Conservation (phyloP, 441 rosid genomes). For the Jatropha multifida region DNA sequence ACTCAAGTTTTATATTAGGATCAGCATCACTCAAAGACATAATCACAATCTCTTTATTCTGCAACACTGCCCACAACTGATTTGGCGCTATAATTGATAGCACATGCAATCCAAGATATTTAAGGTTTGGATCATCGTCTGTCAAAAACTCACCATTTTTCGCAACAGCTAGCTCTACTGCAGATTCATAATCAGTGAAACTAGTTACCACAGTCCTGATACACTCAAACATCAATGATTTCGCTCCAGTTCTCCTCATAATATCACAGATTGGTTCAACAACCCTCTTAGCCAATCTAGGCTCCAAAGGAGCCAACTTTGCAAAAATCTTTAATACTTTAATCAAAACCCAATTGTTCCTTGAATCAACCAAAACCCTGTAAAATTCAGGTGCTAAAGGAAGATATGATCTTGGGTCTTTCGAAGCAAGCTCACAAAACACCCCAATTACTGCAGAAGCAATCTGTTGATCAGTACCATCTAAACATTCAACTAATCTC, state of each 20-base stretch:
- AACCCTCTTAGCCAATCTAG: slow-evolving; percentile 75
- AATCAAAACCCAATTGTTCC: slow-evolving; percentile 87
- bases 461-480: slow-evolving; percentile 58
- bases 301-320: slow-evolving; percentile 73
- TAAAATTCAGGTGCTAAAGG: slow-evolving; percentile 90
- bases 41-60: slow-evolving; percentile 82
- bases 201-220: slow-evolving; percentile 74
- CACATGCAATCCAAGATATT: slow-evolving; percentile 87
- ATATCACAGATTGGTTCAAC: slow-evolving; percentile 83
- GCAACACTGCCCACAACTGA: slow-evolving; percentile 79
- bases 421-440: slow-evolving; percentile 68
- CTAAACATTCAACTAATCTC: slow-evolving; percentile 80
- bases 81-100: slow-evolving; percentile 58
- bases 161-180: slow-evolving; percentile 71
- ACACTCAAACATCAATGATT: slow-evolving; percentile 87
- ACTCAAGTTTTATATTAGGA: slow-evolving; percentile 72
- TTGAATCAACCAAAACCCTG: slow-evolving; percentile 76
- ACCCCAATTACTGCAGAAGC: slow-evolving; percentile 73
- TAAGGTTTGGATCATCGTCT: slow-evolving; percentile 88
- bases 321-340: slow-evolving; percentile 85
- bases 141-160: slow-evolving; percentile 69
- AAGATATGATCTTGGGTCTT: slow-evolving; percentile 72
- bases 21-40: slow-evolving; percentile 81
- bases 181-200: slow-evolving; percentile 72
- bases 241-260: slow-evolving; percentile 86